Evolutionary conservation across 495 filamentous ascomycete genomes (phyloP), one percentile per base, ranked within the genome.

Genomic region (Penicillium goetzii): DNA sequence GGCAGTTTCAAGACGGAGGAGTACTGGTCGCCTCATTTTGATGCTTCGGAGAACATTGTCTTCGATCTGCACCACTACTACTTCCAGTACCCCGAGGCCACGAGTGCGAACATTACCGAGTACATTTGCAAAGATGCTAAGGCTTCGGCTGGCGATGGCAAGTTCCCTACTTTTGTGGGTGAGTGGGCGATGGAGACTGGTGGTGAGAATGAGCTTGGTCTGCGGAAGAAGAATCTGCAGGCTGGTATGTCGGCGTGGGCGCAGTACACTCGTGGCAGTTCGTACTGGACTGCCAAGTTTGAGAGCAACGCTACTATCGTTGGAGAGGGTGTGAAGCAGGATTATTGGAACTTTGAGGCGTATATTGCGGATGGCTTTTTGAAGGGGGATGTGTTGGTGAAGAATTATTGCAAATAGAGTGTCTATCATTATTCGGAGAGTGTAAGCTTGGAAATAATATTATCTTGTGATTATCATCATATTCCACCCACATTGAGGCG

Each of bases 51-150:
- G 28, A 75, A 77, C 50, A 54, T 75, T 17, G 73, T 75, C 15
- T 75, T 75, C 52, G 72, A 77, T 30, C 40, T 69, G 45, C 72
- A 77, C 53, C 67, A 71, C 55, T 77, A 74, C 53, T 75, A 72
- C 38, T 72, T 69, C 45, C 66, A 74, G 55, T 64, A 67, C 28
- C 26, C 49, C n/a, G 67, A 68, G 50, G 50, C 67, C 21, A 74
- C 68, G 4, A 68, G 69, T 4, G 63, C 54, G n/a, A 74, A 71
- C 60, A 30, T 76, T 36, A 63, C 68, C 0, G 40, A 25, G 3
- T 65, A 61, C 45, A 50, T 78, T 19, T 64, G 61, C 15, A 56
- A 60, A 3, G 71, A 75, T 60, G 70, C 68, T 5, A 38, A 58
- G 26, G 40, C 28, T 1, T 67, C 61, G 11, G 47, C 59, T 10